Percentiles rank a stretch among this genome's conserved stretches.
These are phyloP conservation scores for Saturnispora dispora DNA, from an alignment of 805 yeast genomes.

Conservation along the genomic window DNA sequence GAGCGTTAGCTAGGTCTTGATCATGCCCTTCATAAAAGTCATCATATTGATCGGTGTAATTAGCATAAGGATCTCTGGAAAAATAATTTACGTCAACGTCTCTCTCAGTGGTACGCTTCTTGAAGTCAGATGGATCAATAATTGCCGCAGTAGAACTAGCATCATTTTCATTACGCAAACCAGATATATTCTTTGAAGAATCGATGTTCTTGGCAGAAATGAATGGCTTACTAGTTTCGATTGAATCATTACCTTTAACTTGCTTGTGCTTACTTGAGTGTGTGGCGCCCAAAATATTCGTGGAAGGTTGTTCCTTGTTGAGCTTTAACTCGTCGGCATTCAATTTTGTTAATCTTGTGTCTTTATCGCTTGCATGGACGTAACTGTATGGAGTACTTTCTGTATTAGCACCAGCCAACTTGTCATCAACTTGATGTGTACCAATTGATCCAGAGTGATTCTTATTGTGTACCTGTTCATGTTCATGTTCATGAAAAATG, in stretches of 20 bases:
- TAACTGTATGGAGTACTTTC: conserved; percentile 8
- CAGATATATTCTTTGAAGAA: not conserved
- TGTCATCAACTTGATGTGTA: not conserved
- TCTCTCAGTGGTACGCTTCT: not conserved
- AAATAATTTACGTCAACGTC: no score
- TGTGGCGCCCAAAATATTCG: no score
- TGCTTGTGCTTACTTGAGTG: not conserved
- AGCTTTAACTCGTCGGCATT: not conserved
- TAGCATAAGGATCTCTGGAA: not conserved
- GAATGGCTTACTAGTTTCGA: not conserved
- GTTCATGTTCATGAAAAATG: not conserved
- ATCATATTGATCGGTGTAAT: conserved; percentile 1
- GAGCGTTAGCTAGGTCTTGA: not conserved
- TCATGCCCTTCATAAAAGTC: conserved; percentile 3
- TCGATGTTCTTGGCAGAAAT: not conserved
- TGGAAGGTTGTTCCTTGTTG: not conserved
- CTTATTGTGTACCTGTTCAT: not conserved
- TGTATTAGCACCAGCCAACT: not conserved
- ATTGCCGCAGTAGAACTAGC: conserved; percentile 1
- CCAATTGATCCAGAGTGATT: not conserved
- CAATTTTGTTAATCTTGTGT: not conserved
- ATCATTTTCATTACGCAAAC: not conserved
- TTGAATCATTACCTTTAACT: not conserved
- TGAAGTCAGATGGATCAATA: conserved; percentile 1
- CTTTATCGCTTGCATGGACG: conserved; percentile 7